Evolutionary conservation across 2,329 filamentous ascomycete species (phyloP), one percentile per base, ranked within the genome.

Genomic region (Lasiodiplodia theobromae): DNA sequence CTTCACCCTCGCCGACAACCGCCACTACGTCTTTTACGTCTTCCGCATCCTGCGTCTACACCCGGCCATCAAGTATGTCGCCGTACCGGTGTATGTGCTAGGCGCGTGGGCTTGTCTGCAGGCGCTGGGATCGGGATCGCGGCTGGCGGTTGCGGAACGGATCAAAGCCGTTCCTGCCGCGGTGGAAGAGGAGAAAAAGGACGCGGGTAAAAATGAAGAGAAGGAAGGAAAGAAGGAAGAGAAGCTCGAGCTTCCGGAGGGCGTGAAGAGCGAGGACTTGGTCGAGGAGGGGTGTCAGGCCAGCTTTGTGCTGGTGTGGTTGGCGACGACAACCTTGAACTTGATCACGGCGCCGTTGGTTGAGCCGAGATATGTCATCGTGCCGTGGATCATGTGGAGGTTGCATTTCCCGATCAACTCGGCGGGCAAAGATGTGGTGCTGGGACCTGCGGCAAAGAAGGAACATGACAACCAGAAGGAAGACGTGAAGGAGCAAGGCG

Each of bases 1-100:
- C 0, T 99, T 98, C 77, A 97, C 94, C 0, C 86, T 98, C 0
- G 96, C 96, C 40, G 96, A 99, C 79, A 99, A 99, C 79, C 86
- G 96, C 2, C 96, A 99, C 79, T 99, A 97, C 82, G 91, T 97
- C 78, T 99, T 99, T 80, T 99, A 99, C 81, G 84, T 97, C 70
- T 99, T 99, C 83, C 90, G 94, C 1, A 90, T 91, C 6, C 90
- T 98, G 47, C 86, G 91, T 2, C 86, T 85, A 6, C 87, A 92
- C 52, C 82, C 84, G 1, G 80, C 83, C 21, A 80, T 93, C 64
- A 90, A 90, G 44, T 94, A 93, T 73, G 79, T 86, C 0, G 89
- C 92, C 1, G 86, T 91, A 0, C 84, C 90, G 0, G 82, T 91
- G 1, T 98, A 99, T 79, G 86, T 91, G 2, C 12, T 88, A 18